Evolutionary conservation across 169 alveolate genomes (phyloP).

Genomic region (Toxoplasma gondii): DNA sequence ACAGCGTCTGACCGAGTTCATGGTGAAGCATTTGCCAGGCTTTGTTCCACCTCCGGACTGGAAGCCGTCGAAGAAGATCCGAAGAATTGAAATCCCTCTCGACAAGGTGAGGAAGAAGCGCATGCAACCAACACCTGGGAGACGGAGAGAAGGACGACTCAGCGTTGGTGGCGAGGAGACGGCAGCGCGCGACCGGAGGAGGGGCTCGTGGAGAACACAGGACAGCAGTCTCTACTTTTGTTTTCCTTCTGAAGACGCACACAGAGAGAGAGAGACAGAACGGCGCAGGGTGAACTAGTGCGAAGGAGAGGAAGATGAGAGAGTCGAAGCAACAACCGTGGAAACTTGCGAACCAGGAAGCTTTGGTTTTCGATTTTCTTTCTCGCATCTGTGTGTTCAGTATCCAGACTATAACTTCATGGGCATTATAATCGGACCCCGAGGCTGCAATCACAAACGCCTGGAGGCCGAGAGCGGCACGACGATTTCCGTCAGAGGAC

Average conservation of each 20-base stretch:
- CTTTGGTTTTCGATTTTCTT: not conserved
- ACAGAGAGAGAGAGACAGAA: not conserved
- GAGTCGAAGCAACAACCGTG: not conserved
- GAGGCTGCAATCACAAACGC: conserved; percentile 93
- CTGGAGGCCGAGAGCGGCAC: conserved; percentile 67
- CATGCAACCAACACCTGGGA: not conserved
- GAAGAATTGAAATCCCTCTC: conserved; percentile 86
- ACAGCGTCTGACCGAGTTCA: conserved; percentile 85
- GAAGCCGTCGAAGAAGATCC: conserved; percentile 86
- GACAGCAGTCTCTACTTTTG: not conserved
- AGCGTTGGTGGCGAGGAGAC: too few species aligned
- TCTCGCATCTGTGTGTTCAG: conserved; percentile 45
- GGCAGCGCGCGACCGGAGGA: not conserved
- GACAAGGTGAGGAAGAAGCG: conserved; percentile 52
- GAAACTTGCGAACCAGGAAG: not conserved
- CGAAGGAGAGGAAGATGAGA: not conserved
- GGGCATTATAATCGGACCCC: conserved; percentile 94
- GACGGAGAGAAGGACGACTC: too few species aligned
- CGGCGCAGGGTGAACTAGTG: not conserved
- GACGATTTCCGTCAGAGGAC: conserved; percentile 67
- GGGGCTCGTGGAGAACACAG: not conserved
- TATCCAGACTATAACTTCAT: conserved; percentile 93
- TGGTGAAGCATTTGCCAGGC: conserved; percentile 86
- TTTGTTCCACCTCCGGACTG: conserved; percentile 89
- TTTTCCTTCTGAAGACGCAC: not conserved